phyloP scores from a whole-genome alignment of 2,329 filamentous ascomycete genomes.

The Magnaporthiopsis poae region DNA sequence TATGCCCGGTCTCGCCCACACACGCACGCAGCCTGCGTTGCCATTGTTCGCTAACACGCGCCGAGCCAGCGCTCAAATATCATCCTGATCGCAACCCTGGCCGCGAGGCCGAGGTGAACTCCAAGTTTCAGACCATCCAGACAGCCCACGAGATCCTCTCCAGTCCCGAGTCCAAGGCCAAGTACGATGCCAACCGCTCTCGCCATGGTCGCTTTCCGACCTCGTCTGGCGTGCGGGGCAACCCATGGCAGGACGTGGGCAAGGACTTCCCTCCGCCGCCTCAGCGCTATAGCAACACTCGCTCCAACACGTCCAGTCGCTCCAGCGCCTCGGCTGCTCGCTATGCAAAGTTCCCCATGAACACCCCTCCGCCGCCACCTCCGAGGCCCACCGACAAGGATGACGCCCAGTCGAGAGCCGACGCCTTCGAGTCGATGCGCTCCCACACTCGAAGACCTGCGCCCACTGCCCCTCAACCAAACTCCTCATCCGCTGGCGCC shows the following conservation, averaged over 20 bases:
- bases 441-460: conserved; percentile 12
- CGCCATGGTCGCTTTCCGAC: conserved; percentile 30
- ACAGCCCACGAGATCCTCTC: conserved; percentile 68
- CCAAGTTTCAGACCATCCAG: conserved; percentile 79
- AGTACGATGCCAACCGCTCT: conserved; percentile 41
- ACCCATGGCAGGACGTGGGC: conserved; percentile 44
- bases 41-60: conserved; percentile 3
- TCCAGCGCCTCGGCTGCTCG: conserved; percentile 17
- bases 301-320: conserved; percentile 11
- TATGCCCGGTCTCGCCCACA: conserved; percentile 23
- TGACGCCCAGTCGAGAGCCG: conserved; percentile 17
- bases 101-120: conserved; percentile 65
- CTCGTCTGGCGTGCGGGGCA: conserved; percentile 47
- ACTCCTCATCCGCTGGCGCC: background rate
- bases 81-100: conserved; percentile 86
- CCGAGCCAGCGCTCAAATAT: conserved; percentile 59
- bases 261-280: conserved; percentile 41
- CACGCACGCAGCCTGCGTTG: background rate
- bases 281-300: conserved; percentile 11
- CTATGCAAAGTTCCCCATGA: conserved; percentile 15
- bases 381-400: conserved; percentile 13
- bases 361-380: conserved; percentile 13
- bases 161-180: conserved; percentile 39
- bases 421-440: conserved; percentile 29
- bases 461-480: conserved; percentile 14